Evolutionary conservation across 2,329 filamentous ascomycete species (phyloP).

Genomic region (Orbilia oligospora): DNA sequence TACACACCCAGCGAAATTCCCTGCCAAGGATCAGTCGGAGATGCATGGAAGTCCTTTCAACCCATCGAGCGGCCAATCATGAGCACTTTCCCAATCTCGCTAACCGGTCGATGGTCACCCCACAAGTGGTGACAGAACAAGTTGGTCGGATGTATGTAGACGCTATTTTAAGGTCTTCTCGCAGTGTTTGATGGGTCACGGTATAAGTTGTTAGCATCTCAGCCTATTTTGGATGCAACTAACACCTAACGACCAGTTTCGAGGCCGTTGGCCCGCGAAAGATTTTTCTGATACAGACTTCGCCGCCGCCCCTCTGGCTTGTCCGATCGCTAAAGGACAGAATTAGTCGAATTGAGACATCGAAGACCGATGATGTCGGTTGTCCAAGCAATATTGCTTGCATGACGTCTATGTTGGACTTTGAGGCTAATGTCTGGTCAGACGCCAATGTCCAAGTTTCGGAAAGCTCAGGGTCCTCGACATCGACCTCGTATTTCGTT

Average conservation of each 20-base stretch:
- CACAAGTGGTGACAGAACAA: slow-evolving; percentile 40
- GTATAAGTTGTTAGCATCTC: slow-evolving; percentile 28
- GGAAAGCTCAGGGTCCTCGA: neutral
- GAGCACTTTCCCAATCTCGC: slow-evolving; percentile 47
- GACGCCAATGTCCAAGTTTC: neutral
- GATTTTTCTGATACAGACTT: slow-evolving; percentile 5
- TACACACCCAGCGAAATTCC: slow-evolving; percentile 31
- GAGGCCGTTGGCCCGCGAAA: slow-evolving; percentile 11
- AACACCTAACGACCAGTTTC: slow-evolving; percentile 7
- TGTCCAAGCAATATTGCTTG: neutral
- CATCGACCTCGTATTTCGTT: slow-evolving; percentile 12
- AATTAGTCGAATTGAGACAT: slow-evolving; percentile 1
- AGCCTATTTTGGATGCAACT: slow-evolving; percentile 40
- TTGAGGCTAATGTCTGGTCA: neutral
- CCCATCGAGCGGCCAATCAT: slow-evolving; percentile 39
- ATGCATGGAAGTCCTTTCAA: slow-evolving; percentile 25
- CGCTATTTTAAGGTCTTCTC: slow-evolving; percentile 50
- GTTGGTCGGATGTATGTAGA: slow-evolving; percentile 47
- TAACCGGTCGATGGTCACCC: slow-evolving; percentile 44
- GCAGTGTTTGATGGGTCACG: slow-evolving; percentile 38
- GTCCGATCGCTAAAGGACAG: slow-evolving; percentile 17
- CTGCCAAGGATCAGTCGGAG: slow-evolving; percentile 32
- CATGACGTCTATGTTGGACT: slow-evolving; percentile 8
- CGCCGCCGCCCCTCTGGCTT: slow-evolving; percentile 19
- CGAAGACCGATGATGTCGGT: slow-evolving; percentile 14